Evolutionary conservation across 768 basidiomycete species (phyloP).

Genomic region (Russula virescens): DNA sequence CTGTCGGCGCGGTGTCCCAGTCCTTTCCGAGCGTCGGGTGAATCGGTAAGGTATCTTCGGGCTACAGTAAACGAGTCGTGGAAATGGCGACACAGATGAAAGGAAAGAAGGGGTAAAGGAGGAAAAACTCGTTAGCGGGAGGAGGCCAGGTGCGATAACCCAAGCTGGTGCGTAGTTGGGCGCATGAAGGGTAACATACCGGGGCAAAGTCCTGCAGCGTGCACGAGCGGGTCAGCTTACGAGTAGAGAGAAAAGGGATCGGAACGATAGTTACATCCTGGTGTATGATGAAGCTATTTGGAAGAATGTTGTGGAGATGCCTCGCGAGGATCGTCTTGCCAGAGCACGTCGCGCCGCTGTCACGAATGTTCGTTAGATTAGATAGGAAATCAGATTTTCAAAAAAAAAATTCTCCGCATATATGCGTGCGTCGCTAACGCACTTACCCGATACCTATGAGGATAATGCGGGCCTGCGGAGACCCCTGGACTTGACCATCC

Average conservation of each 20-base stretch:
- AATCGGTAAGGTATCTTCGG: slow-evolving; percentile 64
- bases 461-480: too few species aligned
- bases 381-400: too few species aligned
- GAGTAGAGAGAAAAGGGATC: neutral
- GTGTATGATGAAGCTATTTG: slow-evolving; percentile 79
- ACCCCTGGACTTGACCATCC: too few species aligned
- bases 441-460: too few species aligned
- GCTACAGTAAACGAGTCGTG: slow-evolving; percentile 38
- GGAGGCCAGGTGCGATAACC: too few species aligned
- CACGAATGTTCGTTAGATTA: neutral
- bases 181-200: slow-evolving; percentile 38
- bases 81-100: neutral
- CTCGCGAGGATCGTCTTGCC: slow-evolving; percentile 97
- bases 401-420: too few species aligned
- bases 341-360: slow-evolving; percentile 85
- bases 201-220: slow-evolving; percentile 78
- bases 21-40: slow-evolving; percentile 85
- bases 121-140: neutral
- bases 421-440: too few species aligned
- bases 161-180: too few species aligned
- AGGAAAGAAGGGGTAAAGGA: neutral
- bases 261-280: slow-evolving; percentile 53
- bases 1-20: slow-evolving; percentile 88
- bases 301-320: slow-evolving; percentile 68
- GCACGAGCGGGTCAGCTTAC: neutral